A percentile compares a stretch with the other conserved stretches of the same genome.
These are phyloP conservation scores for Exidia glandulosa DNA, from an alignment of 768 basidiomycete species.

Conservation along the genomic window DNA sequence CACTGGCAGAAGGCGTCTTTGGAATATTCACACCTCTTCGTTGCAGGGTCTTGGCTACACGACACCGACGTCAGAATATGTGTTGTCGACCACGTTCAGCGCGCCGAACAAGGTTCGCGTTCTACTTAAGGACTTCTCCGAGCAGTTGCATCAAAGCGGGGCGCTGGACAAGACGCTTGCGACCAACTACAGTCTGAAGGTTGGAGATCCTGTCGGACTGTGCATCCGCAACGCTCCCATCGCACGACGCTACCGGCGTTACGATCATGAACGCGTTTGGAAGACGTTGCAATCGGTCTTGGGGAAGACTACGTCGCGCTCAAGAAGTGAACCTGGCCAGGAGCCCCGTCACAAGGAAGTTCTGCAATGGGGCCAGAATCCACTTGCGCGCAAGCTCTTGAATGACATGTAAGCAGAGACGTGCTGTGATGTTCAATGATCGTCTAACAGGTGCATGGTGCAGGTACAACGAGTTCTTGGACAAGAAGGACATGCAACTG, in stretches of 20 bases:
- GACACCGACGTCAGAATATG: constrained; percentile 14
- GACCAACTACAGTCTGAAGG: constrained; percentile 44
- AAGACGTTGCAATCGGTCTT: constrained; percentile 42
- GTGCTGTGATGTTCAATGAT: not conserved
- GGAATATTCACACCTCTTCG: not conserved
- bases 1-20: not conserved
- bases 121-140: constrained; percentile 21
- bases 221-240: constrained; percentile 51
- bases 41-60: not conserved
- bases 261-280: constrained; percentile 64
- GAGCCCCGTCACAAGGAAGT: not conserved
- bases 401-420: constrained; percentile 9
- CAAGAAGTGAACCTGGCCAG: not conserved
- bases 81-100: constrained; percentile 19
- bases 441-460: not conserved
- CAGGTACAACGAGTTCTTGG: constrained; percentile 34
- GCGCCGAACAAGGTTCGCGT: not conserved
- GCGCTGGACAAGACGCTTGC: constrained; percentile 49
- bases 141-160: constrained; percentile 34
- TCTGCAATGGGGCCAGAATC: constrained; percentile 9
- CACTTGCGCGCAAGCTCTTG: constrained; percentile 9
- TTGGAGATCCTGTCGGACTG: constrained; percentile 30
- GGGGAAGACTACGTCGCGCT: constrained; percentile 8
- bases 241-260: constrained; percentile 48
- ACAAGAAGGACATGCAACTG: constrained; percentile 64